These are phyloP conservation scores for Erodium moschatum DNA, from an alignment of 441 rosid genomes.

Conservation along the genomic window DNA sequence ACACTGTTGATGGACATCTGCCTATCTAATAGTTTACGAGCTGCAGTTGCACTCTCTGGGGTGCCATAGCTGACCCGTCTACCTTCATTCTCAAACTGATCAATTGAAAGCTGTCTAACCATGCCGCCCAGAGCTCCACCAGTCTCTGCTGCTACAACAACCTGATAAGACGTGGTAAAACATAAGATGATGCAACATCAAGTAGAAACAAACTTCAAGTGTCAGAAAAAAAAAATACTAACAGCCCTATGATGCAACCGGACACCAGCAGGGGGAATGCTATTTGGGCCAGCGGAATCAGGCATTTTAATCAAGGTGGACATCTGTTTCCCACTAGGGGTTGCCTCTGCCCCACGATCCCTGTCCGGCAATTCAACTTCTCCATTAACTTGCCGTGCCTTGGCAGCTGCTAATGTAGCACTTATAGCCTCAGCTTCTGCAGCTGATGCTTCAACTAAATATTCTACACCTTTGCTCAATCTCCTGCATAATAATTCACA, in stretches of 20 bases:
- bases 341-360: conserved; percentile 85
- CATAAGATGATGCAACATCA: conserved; percentile 12
- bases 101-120: conserved; percentile 91
- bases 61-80: conserved; percentile 93
- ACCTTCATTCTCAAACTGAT: conserved; percentile 95
- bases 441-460: conserved; percentile 94
- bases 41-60: conserved; percentile 87
- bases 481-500: conserved; percentile 43
- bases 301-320: conserved; percentile 56
- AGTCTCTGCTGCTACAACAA: conserved; percentile 92
- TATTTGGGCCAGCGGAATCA: conserved; percentile 53
- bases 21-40: conserved; percentile 86
- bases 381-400: conserved; percentile 89
- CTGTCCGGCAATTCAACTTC: conserved; percentile 82
- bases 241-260: conserved; percentile 96
- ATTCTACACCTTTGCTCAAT: conserved; percentile 80
- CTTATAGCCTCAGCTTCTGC: conserved; percentile 97
- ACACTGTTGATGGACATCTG: conserved; percentile 92
- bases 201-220: conserved; percentile 3
- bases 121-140: conserved; percentile 96
- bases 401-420: conserved; percentile 92
- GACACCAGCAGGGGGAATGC: conserved; percentile 62
- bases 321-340: conserved; percentile 79
- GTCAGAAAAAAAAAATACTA: conserved; percentile 27
- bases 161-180: conserved; percentile 36